phyloP scores from a whole-genome alignment of 163 green algal genomes.

The Chlamydomonas reinhardtii region DNA sequence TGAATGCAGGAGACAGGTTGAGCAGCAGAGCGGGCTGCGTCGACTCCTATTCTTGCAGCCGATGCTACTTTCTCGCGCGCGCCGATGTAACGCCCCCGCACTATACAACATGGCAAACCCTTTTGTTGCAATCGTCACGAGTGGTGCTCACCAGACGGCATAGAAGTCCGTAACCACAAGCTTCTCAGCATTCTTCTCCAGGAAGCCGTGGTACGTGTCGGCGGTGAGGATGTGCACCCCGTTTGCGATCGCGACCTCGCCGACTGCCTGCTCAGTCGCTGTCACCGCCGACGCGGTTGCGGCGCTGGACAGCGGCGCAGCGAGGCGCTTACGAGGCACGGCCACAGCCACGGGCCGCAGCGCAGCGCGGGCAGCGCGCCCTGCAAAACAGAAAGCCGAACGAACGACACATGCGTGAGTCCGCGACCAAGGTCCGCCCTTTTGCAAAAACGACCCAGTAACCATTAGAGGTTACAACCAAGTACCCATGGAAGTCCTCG shows the following conservation, averaged over 20 bases:
- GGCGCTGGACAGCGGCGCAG: neutral
- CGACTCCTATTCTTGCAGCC: too few relatives aligned
- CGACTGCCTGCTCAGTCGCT: neutral
- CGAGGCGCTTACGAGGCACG: neutral
- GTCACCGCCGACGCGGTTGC: neutral
- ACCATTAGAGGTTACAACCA: too few relatives aligned
- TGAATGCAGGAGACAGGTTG: neutral
- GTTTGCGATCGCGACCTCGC: neutral
- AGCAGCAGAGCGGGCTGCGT: too few relatives aligned
- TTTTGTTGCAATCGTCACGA: too few relatives aligned
- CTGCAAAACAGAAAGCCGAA: neutral
- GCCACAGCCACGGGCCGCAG: constrained; percentile 3
- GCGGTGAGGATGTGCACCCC: constrained; percentile 11
- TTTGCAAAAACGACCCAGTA: too few relatives aligned
- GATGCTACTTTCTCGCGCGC: too few relatives aligned
- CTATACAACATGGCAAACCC: neutral
- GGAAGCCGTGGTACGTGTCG: constrained; percentile 20
- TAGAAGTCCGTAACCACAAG: constrained; percentile 27
- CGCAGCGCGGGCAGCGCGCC: too few relatives aligned
- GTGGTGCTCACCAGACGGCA: constrained; percentile 10
- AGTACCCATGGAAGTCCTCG: too few relatives aligned
- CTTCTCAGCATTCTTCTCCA: constrained; percentile 26
- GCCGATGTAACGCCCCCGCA: neutral
- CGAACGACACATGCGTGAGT: too few relatives aligned
- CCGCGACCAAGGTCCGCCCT: too few relatives aligned